Evolutionary conservation across 805 yeast genomes (phyloP).

Genomic region (Blastobotrys terrestris): DNA sequence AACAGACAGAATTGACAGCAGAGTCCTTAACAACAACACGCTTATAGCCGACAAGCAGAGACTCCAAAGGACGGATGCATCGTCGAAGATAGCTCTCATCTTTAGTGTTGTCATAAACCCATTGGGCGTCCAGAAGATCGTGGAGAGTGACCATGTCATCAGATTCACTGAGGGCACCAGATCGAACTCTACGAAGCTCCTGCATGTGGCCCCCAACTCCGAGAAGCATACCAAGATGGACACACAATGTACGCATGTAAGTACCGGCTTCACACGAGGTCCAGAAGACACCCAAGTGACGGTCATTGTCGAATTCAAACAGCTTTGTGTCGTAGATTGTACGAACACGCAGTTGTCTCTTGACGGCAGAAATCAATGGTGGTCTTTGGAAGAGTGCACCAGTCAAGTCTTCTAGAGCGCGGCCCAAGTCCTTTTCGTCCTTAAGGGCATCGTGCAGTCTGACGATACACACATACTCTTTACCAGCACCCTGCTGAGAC

Average conservation of each 20-base stretch:
- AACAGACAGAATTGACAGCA: slow-evolving; percentile 96
- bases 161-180: slow-evolving; percentile 88
- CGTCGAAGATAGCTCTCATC: slow-evolving; percentile 94
- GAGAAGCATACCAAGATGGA: slow-evolving; percentile 94
- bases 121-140: slow-evolving; percentile 97
- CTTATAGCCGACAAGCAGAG: slow-evolving; percentile 89
- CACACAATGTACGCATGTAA: slow-evolving; percentile 98
- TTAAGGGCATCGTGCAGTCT: slow-evolving; percentile 90
- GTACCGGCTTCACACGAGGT: slow-evolving; percentile 99
- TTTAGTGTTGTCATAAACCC: slow-evolving; percentile 93
- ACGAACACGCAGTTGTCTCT: slow-evolving; percentile 97
- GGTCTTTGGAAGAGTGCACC: slow-evolving; percentile 99
- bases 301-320: slow-evolving; percentile 93
- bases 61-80: slow-evolving; percentile 90
- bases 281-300: slow-evolving; percentile 98
- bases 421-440: slow-evolving; percentile 83
- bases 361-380: slow-evolving; percentile 97
- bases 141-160: slow-evolving; percentile 93
- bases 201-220: slow-evolving; percentile 99
- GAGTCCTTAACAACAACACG: slow-evolving; percentile 92
- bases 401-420: slow-evolving; percentile 86
- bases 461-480: slow-evolving; percentile 97
- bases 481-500: slow-evolving; percentile 99
- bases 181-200: slow-evolving; percentile 97
- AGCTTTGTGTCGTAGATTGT: slow-evolving; percentile 94